Conservation (phyloP, 345 rosid genomes). For the Sisymbrium irio region DNA sequence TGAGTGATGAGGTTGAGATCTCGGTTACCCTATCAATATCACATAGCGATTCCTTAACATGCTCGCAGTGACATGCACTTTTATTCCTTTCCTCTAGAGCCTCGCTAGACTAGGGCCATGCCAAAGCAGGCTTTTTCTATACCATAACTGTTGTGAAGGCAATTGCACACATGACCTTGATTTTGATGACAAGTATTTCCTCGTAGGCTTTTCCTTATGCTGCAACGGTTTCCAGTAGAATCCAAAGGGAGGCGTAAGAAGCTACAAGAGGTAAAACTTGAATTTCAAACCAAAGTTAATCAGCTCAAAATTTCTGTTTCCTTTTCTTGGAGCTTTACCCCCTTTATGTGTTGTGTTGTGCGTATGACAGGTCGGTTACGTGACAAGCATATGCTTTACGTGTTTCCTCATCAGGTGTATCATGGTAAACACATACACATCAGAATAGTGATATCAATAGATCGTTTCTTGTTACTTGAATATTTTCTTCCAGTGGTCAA, state of each 20-base stretch:
- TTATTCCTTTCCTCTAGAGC: not conserved
- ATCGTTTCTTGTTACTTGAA: not conserved
- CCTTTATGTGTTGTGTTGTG: not conserved
- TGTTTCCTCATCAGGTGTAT: conserved; percentile 81
- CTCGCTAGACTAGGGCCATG: not conserved
- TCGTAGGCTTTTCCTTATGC: conserved; percentile 67
- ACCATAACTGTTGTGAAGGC: not conserved
- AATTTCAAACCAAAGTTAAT: not conserved
- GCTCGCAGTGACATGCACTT: not conserved
- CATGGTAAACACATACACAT: conserved; percentile 42
- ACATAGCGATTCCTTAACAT: too few species aligned
- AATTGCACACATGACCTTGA: not conserved
- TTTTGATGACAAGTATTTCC: conserved; percentile 2
- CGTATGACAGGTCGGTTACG: conserved; percentile 65
- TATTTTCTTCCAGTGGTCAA: not conserved
- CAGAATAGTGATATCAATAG: not conserved
- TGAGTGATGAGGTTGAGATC: not conserved
- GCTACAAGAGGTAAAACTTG: conserved; percentile 65
- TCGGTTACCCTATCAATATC: too few species aligned
- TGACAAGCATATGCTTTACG: conserved; percentile 64
- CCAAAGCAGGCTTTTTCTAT: not conserved
- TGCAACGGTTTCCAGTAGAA: conserved; percentile 82
- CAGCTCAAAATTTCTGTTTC: not conserved
- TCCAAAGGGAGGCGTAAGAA: conserved; percentile 84
- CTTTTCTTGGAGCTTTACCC: not conserved